Percentiles rank a stretch among this genome's conserved stretches.
Conservation (phyloP, 1,284 basidiomycete genomes). For the Erythrobasidium hasegawianum region DNA sequence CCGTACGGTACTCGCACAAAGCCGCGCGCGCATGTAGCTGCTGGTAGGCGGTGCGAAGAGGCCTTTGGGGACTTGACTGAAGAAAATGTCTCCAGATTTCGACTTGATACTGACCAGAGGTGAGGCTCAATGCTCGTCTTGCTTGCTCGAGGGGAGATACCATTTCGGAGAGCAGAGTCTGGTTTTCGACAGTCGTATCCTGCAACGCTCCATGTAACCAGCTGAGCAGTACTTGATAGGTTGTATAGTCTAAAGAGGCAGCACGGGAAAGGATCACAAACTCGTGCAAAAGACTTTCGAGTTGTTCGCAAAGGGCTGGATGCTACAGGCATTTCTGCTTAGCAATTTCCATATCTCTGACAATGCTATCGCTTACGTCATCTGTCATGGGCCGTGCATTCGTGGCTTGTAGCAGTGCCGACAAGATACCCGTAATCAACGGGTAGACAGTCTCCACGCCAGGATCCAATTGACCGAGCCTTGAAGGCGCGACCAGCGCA, state of each 20-base stretch:
- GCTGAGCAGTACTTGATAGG: constrained; percentile 17
- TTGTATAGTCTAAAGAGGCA: constrained; percentile 8
- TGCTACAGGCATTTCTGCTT: neutral
- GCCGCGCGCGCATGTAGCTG: too few relatives aligned
- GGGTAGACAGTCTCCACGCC: constrained; percentile 8
- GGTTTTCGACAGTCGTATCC: neutral
- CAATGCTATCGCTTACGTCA: too few relatives aligned
- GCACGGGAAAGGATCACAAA: neutral
- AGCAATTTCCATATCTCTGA: too few relatives aligned
- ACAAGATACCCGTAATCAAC: neutral
- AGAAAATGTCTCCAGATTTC: constrained; percentile 17
- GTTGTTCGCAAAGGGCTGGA: neutral
- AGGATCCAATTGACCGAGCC: constrained; percentile 1
- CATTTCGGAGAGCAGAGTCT: neutral
- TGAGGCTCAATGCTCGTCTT: neutral
- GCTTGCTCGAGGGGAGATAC: neutral
- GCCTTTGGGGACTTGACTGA: neutral
- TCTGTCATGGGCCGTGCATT: too few relatives aligned
- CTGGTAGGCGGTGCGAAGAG: too few relatives aligned
- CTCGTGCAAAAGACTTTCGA: constrained; percentile 2
- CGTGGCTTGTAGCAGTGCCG: too few relatives aligned
- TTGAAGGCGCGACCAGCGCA: constrained; percentile 1
- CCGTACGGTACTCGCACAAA: too few relatives aligned
- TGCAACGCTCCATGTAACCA: neutral
- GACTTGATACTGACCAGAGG: constrained; percentile 2